Evolutionary conservation across 2,329 filamentous ascomycete genomes (phyloP).

Genomic region (Fusarium mexicanum): DNA sequence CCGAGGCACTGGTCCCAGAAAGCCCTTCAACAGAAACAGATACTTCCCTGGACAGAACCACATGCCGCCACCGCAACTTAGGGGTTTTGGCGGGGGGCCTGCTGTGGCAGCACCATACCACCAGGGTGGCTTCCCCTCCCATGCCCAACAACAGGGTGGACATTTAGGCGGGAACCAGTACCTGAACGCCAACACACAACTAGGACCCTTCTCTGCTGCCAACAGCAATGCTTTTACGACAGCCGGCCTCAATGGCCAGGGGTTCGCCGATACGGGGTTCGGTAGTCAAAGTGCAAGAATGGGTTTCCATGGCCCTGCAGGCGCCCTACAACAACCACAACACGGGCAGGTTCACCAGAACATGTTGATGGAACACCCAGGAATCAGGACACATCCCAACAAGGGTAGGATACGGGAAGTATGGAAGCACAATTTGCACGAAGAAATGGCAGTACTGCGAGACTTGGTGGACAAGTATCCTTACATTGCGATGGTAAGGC

Average conservation of each 20-base stretch:
- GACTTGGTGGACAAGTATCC: conserved; percentile 89
- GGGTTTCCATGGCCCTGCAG: conserved; percentile 72
- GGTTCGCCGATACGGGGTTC: conserved; percentile 75
- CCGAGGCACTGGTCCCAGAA: background rate
- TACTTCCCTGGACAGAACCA: background rate
- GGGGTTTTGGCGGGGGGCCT: conserved; percentile 52
- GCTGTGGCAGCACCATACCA: conserved; percentile 54
- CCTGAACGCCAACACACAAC: conserved; percentile 72
- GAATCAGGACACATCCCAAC: conserved; percentile 63
- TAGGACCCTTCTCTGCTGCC: conserved; percentile 71
- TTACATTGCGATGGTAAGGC: conserved; percentile 94
- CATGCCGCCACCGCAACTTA: conserved; percentile 53
- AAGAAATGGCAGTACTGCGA: conserved; percentile 88
- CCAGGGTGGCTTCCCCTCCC: conserved; percentile 62
- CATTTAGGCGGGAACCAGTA: conserved; percentile 76
- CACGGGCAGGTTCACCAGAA: conserved; percentile 57
- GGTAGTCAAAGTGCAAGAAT: conserved; percentile 89
- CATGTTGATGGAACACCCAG: conserved; percentile 55
- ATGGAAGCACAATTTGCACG: conserved; percentile 89
- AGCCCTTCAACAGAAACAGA: background rate
- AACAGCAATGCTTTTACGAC: conserved; percentile 67
- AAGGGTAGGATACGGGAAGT: conserved; percentile 93
- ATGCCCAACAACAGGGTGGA: conserved; percentile 60
- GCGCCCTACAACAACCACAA: conserved; percentile 69
- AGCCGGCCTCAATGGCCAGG: conserved; percentile 65